Conservation (phyloP, 2,329 filamentous ascomycete species). For the Colletotrichum falcatum region DNA sequence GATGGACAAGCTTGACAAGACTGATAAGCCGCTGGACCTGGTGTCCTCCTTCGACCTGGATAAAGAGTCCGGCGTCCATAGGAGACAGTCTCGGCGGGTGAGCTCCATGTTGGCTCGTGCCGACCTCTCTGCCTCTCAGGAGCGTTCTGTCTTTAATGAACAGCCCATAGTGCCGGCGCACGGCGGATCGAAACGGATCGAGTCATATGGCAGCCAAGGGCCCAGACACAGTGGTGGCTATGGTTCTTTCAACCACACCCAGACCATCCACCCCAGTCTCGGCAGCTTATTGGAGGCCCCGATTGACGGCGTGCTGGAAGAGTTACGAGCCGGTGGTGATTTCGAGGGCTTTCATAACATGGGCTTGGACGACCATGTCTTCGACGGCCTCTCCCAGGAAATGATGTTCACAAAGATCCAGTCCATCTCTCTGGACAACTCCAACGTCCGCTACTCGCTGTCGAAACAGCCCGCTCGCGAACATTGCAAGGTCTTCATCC, state of each 20-base stretch:
- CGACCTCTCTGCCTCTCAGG: constrained; percentile 87
- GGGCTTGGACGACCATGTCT: constrained; percentile 78
- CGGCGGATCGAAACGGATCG: constrained; percentile 69
- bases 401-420: constrained; percentile 79
- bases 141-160: constrained; percentile 83
- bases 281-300: constrained; percentile 76
- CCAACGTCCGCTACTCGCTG: constrained; percentile 70
- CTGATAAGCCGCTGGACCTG: constrained; percentile 67
- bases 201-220: constrained; percentile 79
- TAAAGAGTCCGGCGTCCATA: constrained; percentile 63
- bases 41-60: constrained; percentile 80
- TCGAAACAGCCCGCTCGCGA: constrained; percentile 64
- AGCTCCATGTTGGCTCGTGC: constrained; percentile 91
- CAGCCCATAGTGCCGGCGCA: constrained; percentile 58
- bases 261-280: constrained; percentile 62
- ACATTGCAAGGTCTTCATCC: constrained; percentile 75
- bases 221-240: constrained; percentile 70
- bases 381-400: constrained; percentile 78
- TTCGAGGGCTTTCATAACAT: constrained; percentile 78
- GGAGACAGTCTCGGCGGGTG: constrained; percentile 79
- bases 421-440: constrained; percentile 72
- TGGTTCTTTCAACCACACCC: constrained; percentile 56
- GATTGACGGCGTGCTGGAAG: constrained; percentile 77
- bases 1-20: constrained; percentile 51
- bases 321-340: constrained; percentile 70